Conservation (phyloP, 1,139 yeast species). For the Oligophagozyma castellii region DNA sequence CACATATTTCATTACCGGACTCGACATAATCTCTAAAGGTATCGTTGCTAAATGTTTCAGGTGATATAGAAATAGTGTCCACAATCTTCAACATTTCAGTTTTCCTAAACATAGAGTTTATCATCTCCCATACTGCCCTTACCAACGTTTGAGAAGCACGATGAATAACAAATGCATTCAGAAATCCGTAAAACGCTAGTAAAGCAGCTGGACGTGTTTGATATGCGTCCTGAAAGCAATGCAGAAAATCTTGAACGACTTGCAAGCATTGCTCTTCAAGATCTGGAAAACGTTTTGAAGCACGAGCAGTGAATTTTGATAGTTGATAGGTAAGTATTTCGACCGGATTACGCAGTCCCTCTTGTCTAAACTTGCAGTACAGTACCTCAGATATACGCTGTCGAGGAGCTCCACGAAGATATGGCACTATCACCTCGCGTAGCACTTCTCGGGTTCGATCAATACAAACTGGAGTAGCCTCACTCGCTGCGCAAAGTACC, state of each 20-base stretch:
- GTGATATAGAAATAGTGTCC: slow-evolving; percentile 11
- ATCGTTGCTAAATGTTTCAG: slow-evolving; percentile 18
- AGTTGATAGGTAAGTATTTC: slow-evolving; percentile 26
- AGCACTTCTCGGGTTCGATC: slow-evolving; percentile 40
- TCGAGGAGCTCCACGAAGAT: slow-evolving; percentile 44
- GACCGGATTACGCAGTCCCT: slow-evolving; percentile 34
- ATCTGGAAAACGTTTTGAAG: slow-evolving; percentile 24
- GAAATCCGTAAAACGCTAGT: slow-evolving; percentile 22
- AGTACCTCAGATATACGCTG: slow-evolving; percentile 38
- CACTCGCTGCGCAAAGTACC: slow-evolving; percentile 52
- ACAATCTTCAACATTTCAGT: slow-evolving; percentile 12
- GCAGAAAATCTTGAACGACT: slow-evolving; percentile 21
- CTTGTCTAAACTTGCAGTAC: slow-evolving; percentile 30
- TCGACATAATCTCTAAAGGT: slow-evolving; percentile 20
- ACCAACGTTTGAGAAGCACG: slow-evolving; percentile 11
- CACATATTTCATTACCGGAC: slow-evolving; percentile 17
- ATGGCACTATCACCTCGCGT: slow-evolving; percentile 37
- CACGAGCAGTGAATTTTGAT: slow-evolving; percentile 23
- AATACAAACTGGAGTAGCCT: slow-evolving; percentile 29
- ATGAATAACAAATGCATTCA: slow-evolving; percentile 16
- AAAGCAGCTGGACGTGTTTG: slow-evolving; percentile 15
- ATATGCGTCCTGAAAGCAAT: slow-evolving; percentile 10
- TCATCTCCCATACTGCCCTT: slow-evolving; percentile 10
- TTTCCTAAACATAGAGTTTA: slow-evolving; percentile 10
- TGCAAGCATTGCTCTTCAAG: slow-evolving; percentile 11